Percentiles rank a stretch among this genome's conserved stretches.
Evolutionary conservation across 495 filamentous ascomycete species (phyloP).

Genomic region (Talaromyces nanjingensis): DNA sequence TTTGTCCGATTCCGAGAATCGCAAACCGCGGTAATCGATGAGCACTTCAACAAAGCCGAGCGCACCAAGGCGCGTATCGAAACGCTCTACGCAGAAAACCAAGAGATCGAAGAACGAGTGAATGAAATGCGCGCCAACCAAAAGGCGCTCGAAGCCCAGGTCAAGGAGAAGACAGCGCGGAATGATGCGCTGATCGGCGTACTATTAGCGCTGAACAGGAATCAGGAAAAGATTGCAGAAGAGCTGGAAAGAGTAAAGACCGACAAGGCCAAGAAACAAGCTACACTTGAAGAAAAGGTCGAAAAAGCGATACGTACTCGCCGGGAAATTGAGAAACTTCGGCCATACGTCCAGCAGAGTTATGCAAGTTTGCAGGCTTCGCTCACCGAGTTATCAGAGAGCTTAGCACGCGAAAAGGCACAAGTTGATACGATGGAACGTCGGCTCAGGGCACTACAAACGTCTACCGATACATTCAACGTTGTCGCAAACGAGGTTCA

Average conservation of each 20-base stretch:
- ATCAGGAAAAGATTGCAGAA: conserved; percentile 71
- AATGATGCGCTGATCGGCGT: conserved; percentile 80
- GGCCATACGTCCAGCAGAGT: conserved; percentile 85
- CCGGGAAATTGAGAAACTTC: conserved; percentile 80
- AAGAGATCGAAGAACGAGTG: conserved; percentile 73
- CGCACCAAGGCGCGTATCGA: conserved; percentile 80
- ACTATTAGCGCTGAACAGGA: conserved; percentile 66
- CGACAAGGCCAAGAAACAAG: conserved; percentile 65
- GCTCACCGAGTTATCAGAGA: conserved; percentile 74
- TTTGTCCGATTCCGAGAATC: conserved; percentile 94
- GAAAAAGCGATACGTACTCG: conserved; percentile 48
- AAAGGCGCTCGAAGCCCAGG: conserved; percentile 67
- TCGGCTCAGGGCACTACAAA: conserved; percentile 81
- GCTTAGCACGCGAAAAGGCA: conserved; percentile 64
- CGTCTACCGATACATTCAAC: conserved; percentile 79
- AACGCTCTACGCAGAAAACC: conserved; percentile 76
- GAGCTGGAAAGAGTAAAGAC: conserved; percentile 67
- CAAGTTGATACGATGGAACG: conserved; percentile 83
- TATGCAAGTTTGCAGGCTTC: conserved; percentile 73
- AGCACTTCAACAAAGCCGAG: conserved; percentile 87
- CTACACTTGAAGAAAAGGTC: conserved; percentile 72
- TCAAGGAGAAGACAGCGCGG: conserved; percentile 71
- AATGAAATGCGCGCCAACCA: conserved; percentile 72
- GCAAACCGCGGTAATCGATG: conserved; percentile 76
- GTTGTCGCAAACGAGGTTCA: conserved; percentile 77